Conservation (phyloP, 805 yeast genomes). For the Lachancea lanzarotensis region DNA sequence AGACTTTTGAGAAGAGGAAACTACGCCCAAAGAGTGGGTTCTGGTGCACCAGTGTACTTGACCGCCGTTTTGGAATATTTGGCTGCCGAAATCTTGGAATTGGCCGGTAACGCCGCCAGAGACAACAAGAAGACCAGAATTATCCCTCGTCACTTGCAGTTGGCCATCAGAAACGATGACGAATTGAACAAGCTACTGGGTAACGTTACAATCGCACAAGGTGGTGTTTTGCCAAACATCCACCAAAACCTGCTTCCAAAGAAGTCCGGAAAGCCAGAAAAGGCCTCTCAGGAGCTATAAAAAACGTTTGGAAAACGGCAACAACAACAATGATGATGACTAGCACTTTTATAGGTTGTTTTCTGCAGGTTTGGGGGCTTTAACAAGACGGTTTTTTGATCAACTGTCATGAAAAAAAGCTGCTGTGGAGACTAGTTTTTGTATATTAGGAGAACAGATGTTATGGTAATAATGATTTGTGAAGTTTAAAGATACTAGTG, state of each 20-base stretch:
- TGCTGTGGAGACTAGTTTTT: not conserved
- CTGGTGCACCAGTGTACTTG: slow-evolving; percentile 98
- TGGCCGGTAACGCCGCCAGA: slow-evolving; percentile 98
- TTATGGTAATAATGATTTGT: not conserved
- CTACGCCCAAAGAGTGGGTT: slow-evolving; percentile 98
- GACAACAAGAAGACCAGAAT: slow-evolving; percentile 99
- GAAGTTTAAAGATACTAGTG: not conserved
- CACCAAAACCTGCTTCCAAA: slow-evolving; percentile 87
- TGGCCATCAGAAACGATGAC: slow-evolving; percentile 98
- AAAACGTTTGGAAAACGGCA: slow-evolving; percentile 16
- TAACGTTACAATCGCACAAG: slow-evolving; percentile 95
- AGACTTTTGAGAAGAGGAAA: slow-evolving; percentile 94
- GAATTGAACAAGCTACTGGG: slow-evolving; percentile 90
- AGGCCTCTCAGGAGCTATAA: slow-evolving; percentile 64
- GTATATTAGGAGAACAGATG: slow-evolving; percentile 3
- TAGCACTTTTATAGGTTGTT: not conserved
- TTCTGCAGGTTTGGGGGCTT: not conserved
- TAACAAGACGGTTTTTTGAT: not conserved
- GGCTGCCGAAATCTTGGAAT: slow-evolving; percentile 96
- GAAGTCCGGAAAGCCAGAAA: slow-evolving; percentile 55
- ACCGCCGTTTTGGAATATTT: slow-evolving; percentile 95
- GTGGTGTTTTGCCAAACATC: slow-evolving; percentile 98
- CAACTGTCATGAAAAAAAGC: not conserved
- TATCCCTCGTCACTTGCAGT: slow-evolving; percentile 96
- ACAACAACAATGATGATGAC: not conserved